phyloP scores from a whole-genome alignment of 1,284 basidiomycete species.

The Puccinia polysora region DNA sequence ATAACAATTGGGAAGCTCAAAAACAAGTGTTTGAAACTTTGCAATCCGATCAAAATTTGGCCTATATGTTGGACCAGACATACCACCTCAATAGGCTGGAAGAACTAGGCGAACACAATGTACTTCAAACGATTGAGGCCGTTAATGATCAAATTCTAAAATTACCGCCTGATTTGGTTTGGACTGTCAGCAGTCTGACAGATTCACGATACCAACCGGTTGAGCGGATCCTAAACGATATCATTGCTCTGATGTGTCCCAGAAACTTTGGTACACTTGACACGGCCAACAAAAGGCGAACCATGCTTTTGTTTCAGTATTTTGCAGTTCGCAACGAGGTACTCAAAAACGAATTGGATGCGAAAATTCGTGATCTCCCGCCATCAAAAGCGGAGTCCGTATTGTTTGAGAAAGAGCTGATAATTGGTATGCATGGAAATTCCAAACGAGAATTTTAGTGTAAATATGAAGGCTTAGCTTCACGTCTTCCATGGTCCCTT shows the following conservation, averaged over 20 bases:
- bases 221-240: not conserved
- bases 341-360: not conserved
- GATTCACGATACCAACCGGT: not conserved
- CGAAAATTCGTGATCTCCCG: not conserved
- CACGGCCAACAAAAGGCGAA: not conserved
- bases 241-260: not conserved
- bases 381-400: not conserved
- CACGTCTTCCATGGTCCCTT: not conserved
- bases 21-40: not conserved
- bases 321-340: not conserved
- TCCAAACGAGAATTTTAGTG: not conserved
- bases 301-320: not conserved
- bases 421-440: not conserved
- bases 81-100: not conserved
- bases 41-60: not conserved
- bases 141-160: not conserved
- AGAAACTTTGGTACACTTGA: not conserved
- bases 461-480: not conserved
- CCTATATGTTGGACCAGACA: not conserved
- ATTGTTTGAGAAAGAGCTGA: not conserved
- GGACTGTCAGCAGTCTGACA: not conserved
- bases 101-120: not conserved
- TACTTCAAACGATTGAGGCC: not conserved
- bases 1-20: not conserved
- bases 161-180: not conserved